Evolutionary conservation across 2,329 filamentous ascomycete genomes (phyloP).

Genomic region (Aureobasidium subglaciale): DNA sequence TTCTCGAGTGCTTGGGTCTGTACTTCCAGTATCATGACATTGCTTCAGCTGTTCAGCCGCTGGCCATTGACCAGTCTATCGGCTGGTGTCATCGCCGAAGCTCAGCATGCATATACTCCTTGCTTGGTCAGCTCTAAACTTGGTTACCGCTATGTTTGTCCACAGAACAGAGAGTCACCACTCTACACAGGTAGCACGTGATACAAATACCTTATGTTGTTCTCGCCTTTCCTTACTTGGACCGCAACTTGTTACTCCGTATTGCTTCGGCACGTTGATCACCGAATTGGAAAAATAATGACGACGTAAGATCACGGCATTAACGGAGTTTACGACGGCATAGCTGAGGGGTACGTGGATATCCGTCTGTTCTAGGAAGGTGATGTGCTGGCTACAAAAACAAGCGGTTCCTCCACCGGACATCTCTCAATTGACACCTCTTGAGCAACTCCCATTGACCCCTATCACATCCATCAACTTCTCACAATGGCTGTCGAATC

Average conservation of each 20-base stretch:
- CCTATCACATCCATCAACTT: background rate
- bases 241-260: background rate
- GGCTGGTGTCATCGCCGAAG: background rate
- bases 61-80: too few species aligned
- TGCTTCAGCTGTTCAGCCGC: too few species aligned
- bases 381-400: slow-evolving; percentile 7
- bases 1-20: too few species aligned
- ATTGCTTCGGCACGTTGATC: background rate
- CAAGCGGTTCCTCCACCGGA: background rate
- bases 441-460: background rate
- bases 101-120: too few species aligned
- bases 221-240: background rate
- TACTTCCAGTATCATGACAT: too few species aligned
- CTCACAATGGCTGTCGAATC: slow-evolving; percentile 32
- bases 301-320: background rate
- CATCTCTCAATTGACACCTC: background rate
- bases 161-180: too few species aligned
- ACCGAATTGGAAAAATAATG: background rate
- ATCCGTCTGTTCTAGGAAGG: slow-evolving; percentile 3
- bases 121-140: background rate
- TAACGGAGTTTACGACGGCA: background rate
- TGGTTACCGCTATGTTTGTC: background rate
- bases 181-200: too few species aligned
- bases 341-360: slow-evolving; percentile 2
- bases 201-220: too few species aligned